Evolutionary conservation across 805 yeast species (phyloP), one percentile per base, ranked within the genome.

Genomic region (Kodamaea restingae): DNA sequence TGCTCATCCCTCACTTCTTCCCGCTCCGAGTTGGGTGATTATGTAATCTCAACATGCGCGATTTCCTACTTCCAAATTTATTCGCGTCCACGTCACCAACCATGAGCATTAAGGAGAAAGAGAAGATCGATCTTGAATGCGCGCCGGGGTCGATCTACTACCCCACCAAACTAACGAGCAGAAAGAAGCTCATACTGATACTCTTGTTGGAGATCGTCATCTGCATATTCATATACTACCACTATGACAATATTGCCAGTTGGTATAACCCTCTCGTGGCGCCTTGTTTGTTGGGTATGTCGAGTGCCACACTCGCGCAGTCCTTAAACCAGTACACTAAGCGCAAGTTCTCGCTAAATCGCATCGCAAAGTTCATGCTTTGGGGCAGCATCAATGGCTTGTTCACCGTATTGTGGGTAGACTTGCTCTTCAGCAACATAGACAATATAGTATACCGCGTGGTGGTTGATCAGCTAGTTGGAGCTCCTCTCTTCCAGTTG

Each of bases 331-430:
- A 68, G 48, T 55, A 53, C 39, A 42, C 46, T 35, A 63, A 57
- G 41, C 54, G 48, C 26, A 67, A 63, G 42, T 56, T 60, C 40
- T 58, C 58, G 17, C 43, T 58, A 6, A 55, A 54, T 40, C 52
- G 59, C 25, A 54, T 51, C 36, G 45, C 63, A 39, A 80, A 80
- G 49, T 80, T 80, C 46, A 51, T 67, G 41, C 52, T 71, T 2
- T 80, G 84, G 84, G 87, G 87, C 12, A 55, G 67, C 9, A 59
- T 80, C 33, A 79, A 79, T 53, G 86, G 85, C 1, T 50, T 68
- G 12, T 55, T 78, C 36, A 73, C 80, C 3, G 69, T 66, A 7
- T 50, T 73, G 11, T 80, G 85, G 85, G 70, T 80, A 26, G 74
- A 73, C 32, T 44, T 70, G 17, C 55, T 80, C 29, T 50, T 73